phyloP scores from a whole-genome alignment of 2,329 filamentous ascomycete species.

The Ceratocystis smalleyi region DNA sequence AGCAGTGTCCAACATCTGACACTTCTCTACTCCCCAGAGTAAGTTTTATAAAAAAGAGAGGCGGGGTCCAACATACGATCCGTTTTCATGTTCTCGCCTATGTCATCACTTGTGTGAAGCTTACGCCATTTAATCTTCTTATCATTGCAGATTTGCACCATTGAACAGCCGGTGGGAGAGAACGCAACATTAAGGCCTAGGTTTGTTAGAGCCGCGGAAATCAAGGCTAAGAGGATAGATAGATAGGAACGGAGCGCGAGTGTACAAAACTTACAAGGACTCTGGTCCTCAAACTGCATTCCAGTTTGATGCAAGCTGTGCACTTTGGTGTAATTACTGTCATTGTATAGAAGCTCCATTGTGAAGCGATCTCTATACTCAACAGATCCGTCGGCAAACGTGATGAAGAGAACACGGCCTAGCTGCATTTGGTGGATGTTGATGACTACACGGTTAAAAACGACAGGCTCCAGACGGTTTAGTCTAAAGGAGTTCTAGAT shows the following conservation, averaged over 20 bases:
- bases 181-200: slow-evolving; percentile 43
- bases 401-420: slow-evolving; percentile 55
- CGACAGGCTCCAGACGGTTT: slow-evolving; percentile 50
- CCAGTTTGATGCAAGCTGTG: slow-evolving; percentile 61
- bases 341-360: slow-evolving; percentile 51
- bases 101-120: slow-evolving; percentile 36
- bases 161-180: slow-evolving; percentile 44
- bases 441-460: slow-evolving; percentile 51
- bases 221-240: background rate
- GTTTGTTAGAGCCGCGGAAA: background rate
- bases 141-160: slow-evolving; percentile 43
- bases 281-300: slow-evolving; percentile 51
- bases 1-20: background rate
- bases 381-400: slow-evolving; percentile 64
- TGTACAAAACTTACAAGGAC: slow-evolving; percentile 36
- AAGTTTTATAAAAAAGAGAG: too few relatives aligned
- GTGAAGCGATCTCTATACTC: slow-evolving; percentile 64
- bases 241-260: background rate
- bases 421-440: slow-evolving; percentile 52
- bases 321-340: slow-evolving; percentile 48
- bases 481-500: slow-evolving; percentile 29
- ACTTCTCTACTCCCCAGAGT: too few relatives aligned
- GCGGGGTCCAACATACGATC: slow-evolving; percentile 8
- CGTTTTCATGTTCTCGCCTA: slow-evolving; percentile 23
- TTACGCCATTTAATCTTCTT: slow-evolving; percentile 44